A percentile compares a stretch with the other conserved stretches of the same genome.
Evolutionary conservation across 768 basidiomycete species (phyloP).

Genomic region (Gloeopeniophorella convolvens): DNA sequence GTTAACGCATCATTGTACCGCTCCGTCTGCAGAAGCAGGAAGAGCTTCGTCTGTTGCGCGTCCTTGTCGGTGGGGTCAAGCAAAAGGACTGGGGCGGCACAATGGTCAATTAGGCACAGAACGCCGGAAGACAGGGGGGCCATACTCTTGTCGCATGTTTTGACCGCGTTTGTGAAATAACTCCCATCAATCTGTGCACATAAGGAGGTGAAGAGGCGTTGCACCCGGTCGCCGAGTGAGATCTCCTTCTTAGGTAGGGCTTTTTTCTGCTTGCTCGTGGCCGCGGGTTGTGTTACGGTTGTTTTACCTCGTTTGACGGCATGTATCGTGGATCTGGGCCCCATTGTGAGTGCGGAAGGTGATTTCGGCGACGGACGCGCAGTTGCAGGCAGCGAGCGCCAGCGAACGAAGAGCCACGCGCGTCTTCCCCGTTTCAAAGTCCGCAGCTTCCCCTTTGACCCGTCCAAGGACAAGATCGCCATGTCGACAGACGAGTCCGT

Average conservation of each 20-base stretch:
- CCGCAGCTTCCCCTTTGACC: constrained; percentile 13
- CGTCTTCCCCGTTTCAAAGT: constrained; percentile 8
- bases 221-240: constrained; percentile 33
- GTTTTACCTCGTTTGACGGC: not conserved
- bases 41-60: constrained; percentile 78
- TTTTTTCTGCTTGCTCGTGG: constrained; percentile 17
- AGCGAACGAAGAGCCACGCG: not conserved
- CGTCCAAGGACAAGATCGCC: not conserved
- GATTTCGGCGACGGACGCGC: no score
- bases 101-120: not conserved
- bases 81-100: constrained; percentile 50
- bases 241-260: constrained; percentile 29
- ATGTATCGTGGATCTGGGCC: constrained; percentile 12
- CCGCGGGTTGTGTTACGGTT: constrained; percentile 1
- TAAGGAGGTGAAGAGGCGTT: constrained; percentile 68
- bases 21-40: constrained; percentile 81
- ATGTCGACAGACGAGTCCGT: constrained; percentile 23
- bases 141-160: constrained; percentile 89
- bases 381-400: not conserved
- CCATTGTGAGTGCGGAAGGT: no score
- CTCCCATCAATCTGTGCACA: constrained; percentile 89
- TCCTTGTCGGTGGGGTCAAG: constrained; percentile 62
- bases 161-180: constrained; percentile 77
- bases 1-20: constrained; percentile 65
- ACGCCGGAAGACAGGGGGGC: constrained; percentile 13